Evolutionary conservation across 495 filamentous ascomycete genomes (phyloP).

Genomic region (Hyaloscypha bicolor): DNA sequence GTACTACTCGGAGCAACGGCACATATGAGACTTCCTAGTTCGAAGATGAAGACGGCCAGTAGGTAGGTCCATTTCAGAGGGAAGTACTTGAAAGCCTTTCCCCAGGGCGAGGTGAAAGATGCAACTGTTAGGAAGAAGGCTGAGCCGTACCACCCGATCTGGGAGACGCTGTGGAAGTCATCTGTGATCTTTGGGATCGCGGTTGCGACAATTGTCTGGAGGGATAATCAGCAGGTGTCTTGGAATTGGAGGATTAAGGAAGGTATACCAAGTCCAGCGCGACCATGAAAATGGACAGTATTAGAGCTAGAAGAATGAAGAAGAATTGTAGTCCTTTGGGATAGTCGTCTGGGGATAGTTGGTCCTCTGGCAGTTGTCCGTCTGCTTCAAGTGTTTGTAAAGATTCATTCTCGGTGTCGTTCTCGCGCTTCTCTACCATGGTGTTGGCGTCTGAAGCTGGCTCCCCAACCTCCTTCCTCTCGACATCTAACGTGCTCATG

Average conservation of each 20-base stretch:
- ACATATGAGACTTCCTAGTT: slow-evolving; percentile 58
- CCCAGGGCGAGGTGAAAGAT: slow-evolving; percentile 47
- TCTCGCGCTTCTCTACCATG: slow-evolving; percentile 11
- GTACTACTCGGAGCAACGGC: slow-evolving; percentile 50
- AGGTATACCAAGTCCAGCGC: slow-evolving; percentile 16
- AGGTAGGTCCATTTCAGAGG: slow-evolving; percentile 51
- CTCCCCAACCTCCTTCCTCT: slow-evolving; percentile 9
- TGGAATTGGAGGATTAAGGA: not conserved
- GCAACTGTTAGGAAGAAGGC: slow-evolving; percentile 53
- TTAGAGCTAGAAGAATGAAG: slow-evolving; percentile 15
- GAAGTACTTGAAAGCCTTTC: slow-evolving; percentile 33
- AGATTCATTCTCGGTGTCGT: slow-evolving; percentile 4
- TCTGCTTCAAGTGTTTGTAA: not conserved
- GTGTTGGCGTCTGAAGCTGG: slow-evolving; percentile 13
- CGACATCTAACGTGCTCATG: slow-evolving; percentile 1
- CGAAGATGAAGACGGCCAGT: slow-evolving; percentile 48
- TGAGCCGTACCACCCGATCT: slow-evolving; percentile 57
- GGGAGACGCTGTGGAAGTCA: slow-evolving; percentile 45
- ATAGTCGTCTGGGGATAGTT: slow-evolving; percentile 8
- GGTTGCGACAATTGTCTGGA: slow-evolving; percentile 52
- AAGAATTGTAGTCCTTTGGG: slow-evolving; percentile 13
- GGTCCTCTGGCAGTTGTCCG: not conserved
- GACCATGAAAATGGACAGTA: slow-evolving; percentile 18
- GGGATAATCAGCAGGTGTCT: not conserved
- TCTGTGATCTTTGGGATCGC: slow-evolving; percentile 54